phyloP scores from a whole-genome alignment of 768 basidiomycete species.

The Tremella fuciformis region DNA sequence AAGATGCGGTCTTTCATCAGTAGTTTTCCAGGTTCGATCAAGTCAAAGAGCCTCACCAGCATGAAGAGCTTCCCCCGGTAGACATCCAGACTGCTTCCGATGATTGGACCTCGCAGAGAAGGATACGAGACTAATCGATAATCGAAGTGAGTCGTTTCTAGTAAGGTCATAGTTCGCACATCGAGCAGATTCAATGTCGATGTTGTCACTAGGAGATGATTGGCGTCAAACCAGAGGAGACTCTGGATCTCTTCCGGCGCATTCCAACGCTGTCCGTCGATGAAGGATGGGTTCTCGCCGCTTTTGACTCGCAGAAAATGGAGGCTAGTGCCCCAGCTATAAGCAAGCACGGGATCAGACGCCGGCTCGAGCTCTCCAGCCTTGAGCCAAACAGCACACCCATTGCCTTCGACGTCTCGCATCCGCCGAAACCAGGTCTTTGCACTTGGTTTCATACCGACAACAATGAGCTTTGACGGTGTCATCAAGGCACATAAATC shows the following conservation, averaged over 20 bases:
- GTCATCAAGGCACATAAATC: slow-evolving; percentile 82
- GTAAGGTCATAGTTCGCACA: slow-evolving; percentile 58
- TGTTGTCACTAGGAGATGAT: slow-evolving; percentile 64
- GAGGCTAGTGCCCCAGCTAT: slow-evolving; percentile 74
- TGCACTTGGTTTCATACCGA: slow-evolving; percentile 85
- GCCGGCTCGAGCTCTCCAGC: slow-evolving; percentile 14
- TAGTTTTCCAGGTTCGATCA: neutral
- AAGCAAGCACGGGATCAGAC: slow-evolving; percentile 67
- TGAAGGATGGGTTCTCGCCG: slow-evolving; percentile 58
- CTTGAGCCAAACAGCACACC: slow-evolving; percentile 41
- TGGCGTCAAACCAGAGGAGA: slow-evolving; percentile 81
- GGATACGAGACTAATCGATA: slow-evolving; percentile 13
- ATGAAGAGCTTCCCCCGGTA: slow-evolving; percentile 91
- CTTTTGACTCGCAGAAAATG: slow-evolving; percentile 63
- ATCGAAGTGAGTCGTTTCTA: slow-evolving; percentile 36
- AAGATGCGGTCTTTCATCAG: slow-evolving; percentile 23
- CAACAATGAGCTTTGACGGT: slow-evolving; percentile 82
- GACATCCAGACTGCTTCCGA: slow-evolving; percentile 65
- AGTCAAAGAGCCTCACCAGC: slow-evolving; percentile 60
- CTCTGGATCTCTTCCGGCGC: slow-evolving; percentile 65
- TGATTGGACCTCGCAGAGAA: slow-evolving; percentile 1
- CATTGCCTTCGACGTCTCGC: slow-evolving; percentile 32
- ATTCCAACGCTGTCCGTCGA: slow-evolving; percentile 62
- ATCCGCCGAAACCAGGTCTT: slow-evolving; percentile 71
- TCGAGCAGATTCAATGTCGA: slow-evolving; percentile 69